phyloP scores from a whole-genome alignment of 1,284 basidiomycete species.

The Irpex lacteus region DNA sequence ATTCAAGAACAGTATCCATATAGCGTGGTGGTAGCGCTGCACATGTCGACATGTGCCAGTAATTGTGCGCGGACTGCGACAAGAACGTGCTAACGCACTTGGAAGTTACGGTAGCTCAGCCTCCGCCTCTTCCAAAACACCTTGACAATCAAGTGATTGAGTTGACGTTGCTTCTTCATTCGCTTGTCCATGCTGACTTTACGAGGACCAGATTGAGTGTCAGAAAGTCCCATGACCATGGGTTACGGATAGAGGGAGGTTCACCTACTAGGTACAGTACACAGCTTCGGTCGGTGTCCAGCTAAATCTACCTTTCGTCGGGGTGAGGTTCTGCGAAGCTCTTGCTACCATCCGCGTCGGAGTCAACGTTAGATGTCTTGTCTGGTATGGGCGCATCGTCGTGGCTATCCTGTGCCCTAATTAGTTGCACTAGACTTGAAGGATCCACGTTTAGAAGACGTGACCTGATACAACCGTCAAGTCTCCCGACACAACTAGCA shows the following conservation, averaged over 20 bases:
- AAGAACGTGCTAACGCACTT: conserved; percentile 42
- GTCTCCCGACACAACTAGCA: conserved; percentile 7
- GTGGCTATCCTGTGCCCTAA: too few relatives aligned
- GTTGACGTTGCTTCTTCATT: conserved; percentile 58
- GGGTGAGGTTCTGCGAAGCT: conserved; percentile 42
- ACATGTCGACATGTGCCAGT: background rate
- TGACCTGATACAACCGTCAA: conserved; percentile 19
- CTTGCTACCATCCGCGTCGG: background rate
- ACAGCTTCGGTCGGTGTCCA: conserved; percentile 88
- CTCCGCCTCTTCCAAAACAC: conserved; percentile 74
- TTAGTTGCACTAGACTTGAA: background rate
- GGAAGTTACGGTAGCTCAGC: conserved; percentile 73
- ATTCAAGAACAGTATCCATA: conserved; percentile 81
- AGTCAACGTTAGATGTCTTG: background rate
- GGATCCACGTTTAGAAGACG: conserved; percentile 18
- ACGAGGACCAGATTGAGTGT: background rate
- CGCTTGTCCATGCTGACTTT: conserved; percentile 25
- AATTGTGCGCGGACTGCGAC: background rate
- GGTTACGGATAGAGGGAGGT: conserved; percentile 24
- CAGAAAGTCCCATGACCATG: background rate
- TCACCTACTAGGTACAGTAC: conserved; percentile 86
- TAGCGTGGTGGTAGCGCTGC: conserved; percentile 91
- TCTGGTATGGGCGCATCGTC: background rate
- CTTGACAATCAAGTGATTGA: conserved; percentile 74
- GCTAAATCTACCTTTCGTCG: conserved; percentile 81